These are phyloP conservation scores for Ruellia speciosa DNA, from an alignment of 305 asterid species.

Conservation along the genomic window DNA sequence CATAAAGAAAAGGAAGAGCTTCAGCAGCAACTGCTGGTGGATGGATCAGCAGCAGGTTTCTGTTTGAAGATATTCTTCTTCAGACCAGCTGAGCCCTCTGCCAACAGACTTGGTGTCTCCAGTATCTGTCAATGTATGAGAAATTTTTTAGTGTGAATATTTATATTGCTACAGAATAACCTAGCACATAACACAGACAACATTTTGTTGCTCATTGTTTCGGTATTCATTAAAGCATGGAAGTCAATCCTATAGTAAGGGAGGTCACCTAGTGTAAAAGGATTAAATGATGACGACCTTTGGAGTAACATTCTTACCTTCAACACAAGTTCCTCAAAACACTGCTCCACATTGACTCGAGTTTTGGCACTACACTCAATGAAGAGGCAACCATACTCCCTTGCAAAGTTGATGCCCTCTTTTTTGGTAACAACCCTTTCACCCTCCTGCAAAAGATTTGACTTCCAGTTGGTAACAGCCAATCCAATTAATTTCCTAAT, in stretches of 20 bases:
- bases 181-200: background rate
- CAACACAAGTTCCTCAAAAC: conserved; percentile 89
- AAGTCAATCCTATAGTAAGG: background rate
- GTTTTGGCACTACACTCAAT: conserved; percentile 97
- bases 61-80: conserved; percentile 84
- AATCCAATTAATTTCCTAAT: background rate
- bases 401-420: conserved; percentile 83
- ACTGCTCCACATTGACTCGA: conserved; percentile 80
- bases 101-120: conserved; percentile 86
- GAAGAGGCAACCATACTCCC: conserved; percentile 91
- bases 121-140: conserved; percentile 44
- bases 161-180: background rate
- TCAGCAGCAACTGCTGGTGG: conserved; percentile 81
- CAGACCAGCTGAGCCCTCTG: conserved; percentile 65
- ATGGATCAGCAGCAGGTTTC: conserved; percentile 69
- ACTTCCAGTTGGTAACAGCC: background rate
- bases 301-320: conserved; percentile 38
- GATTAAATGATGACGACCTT: background rate
- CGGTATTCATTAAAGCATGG: background rate
- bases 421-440: conserved; percentile 84
- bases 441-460: conserved; percentile 46
- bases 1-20: conserved; percentile 12
- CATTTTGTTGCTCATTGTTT: no score
- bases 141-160: background rate
- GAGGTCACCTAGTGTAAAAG: background rate